Evolutionary conservation across 805 yeast species (phyloP).

Genomic region (Ascoidea rubescens): DNA sequence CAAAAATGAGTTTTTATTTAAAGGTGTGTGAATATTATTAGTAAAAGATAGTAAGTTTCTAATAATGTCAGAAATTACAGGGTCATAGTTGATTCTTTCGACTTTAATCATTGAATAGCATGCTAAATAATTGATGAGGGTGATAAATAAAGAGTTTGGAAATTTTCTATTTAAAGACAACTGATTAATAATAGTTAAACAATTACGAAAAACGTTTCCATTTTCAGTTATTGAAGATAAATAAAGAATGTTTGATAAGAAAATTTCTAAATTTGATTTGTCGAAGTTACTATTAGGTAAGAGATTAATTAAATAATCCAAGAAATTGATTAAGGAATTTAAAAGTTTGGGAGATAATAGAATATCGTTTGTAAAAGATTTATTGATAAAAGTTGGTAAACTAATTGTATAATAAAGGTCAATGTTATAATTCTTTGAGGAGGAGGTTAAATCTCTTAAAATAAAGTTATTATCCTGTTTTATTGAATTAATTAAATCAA

Average conservation of each 20-base stretch:
- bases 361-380: neutral
- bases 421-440: no score
- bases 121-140: neutral
- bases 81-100: neutral
- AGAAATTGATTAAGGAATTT: no score
- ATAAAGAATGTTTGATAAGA: no score
- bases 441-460: no score
- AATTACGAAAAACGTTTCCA: neutral
- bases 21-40: neutral
- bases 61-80: no score
- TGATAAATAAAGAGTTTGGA: neutral
- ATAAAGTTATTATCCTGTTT: no score
- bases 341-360: neutral
- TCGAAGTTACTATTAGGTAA: neutral
- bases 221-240: neutral
- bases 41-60: neutral
- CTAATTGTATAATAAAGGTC: no score
- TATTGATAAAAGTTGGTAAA: no score
- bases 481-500: no score
- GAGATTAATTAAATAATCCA: neutral
- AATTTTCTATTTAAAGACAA: neutral
- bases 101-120: neutral
- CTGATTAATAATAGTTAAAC: no score
- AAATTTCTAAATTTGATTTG: no score
- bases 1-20: neutral